Evolutionary conservation across 352 stramenopile species (phyloP).

Genomic region (Phytophthora litchii): DNA sequence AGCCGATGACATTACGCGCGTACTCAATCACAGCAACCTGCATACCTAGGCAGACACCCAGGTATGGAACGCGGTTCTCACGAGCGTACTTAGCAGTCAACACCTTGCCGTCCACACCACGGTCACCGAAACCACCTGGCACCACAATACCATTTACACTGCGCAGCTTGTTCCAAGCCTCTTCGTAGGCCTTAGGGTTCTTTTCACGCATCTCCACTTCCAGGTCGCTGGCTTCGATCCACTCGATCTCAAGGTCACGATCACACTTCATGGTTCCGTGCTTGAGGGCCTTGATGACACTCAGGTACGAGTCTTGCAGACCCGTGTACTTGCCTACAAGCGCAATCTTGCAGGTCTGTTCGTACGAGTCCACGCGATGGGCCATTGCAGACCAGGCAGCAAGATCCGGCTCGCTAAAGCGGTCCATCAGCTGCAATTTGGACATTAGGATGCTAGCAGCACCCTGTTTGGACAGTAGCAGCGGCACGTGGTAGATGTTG

Average conservation of each 20-base stretch:
- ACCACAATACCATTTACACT: slow-evolving; percentile 95
- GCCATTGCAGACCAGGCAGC: slow-evolving; percentile 92
- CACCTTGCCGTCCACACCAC: slow-evolving; percentile 98
- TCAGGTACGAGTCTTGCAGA: slow-evolving; percentile 99
- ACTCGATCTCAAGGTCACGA: slow-evolving; percentile 95
- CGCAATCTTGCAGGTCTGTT: slow-evolving; percentile 94
- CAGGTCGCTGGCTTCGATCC: slow-evolving; percentile 97
- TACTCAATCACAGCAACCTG: slow-evolving; percentile 97
- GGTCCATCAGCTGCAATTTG: slow-evolving; percentile 92
- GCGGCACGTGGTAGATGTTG: slow-evolving; percentile 99
- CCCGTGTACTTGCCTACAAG: slow-evolving; percentile 99
- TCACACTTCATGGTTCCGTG: slow-evolving; percentile 96
- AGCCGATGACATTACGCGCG: slow-evolving; percentile 93
- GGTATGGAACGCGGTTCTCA: slow-evolving; percentile 95
- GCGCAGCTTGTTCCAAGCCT: slow-evolving; percentile 94
- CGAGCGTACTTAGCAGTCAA: slow-evolving; percentile 95
- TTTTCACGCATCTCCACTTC: slow-evolving; percentile 83
- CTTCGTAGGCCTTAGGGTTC: slow-evolving; percentile 75
- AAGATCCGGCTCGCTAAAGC: slow-evolving; percentile 82
- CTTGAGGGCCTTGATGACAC: slow-evolving; percentile 97
- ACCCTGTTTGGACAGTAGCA: slow-evolving; percentile 97
- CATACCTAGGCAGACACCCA: slow-evolving; percentile 99
- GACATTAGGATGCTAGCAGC: slow-evolving; percentile 94
- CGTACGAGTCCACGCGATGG: slow-evolving; percentile 92
- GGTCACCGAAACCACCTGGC: slow-evolving; percentile 98